phyloP scores from a whole-genome alignment of 805 yeast genomes.

The Wickerhamomyces alni region DNA sequence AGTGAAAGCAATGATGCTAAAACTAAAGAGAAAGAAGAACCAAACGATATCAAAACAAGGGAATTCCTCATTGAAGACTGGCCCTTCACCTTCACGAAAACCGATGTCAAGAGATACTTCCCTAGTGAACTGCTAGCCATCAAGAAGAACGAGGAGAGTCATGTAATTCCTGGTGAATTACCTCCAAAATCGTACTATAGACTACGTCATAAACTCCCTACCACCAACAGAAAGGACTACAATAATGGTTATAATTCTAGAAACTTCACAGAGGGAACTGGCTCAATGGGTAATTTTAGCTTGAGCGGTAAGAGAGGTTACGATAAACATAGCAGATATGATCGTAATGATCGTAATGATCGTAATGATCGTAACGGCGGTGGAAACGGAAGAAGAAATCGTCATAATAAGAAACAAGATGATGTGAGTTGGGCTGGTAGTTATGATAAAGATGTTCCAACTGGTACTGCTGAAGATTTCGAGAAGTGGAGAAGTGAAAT shows the following conservation, averaged over 20 bases:
- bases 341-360: slow-evolving; percentile 5
- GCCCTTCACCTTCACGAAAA: slow-evolving; percentile 11
- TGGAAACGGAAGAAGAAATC: slow-evolving; percentile 11
- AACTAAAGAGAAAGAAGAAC: slow-evolving; percentile 5
- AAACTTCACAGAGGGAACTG: slow-evolving; percentile 17
- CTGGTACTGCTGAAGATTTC: slow-evolving; percentile 28
- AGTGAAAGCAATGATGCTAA: background rate
- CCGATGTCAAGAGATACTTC: slow-evolving; percentile 12
- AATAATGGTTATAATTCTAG: slow-evolving; percentile 5
- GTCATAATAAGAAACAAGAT: slow-evolving; percentile 12
- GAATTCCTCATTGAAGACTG: slow-evolving; percentile 17
- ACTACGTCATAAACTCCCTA: slow-evolving; percentile 6
- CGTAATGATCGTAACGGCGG: slow-evolving; percentile 6
- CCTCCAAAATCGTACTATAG: slow-evolving; percentile 21
- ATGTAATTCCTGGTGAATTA: slow-evolving; percentile 12
- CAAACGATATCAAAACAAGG: slow-evolving; percentile 8
- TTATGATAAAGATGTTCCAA: slow-evolving; percentile 16
- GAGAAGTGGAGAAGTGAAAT: slow-evolving; percentile 34
- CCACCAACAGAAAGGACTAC: slow-evolving; percentile 7
- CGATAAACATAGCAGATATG: slow-evolving; percentile 4
- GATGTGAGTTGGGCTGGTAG: slow-evolving; percentile 18
- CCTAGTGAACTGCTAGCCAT: slow-evolving; percentile 17
- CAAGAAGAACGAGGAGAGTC: slow-evolving; percentile 8
- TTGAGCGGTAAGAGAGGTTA: slow-evolving; percentile 9
- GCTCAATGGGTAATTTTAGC: slow-evolving; percentile 25